Evolutionary conservation across 2,329 filamentous ascomycete species (phyloP).

Genomic region (Beauveria caledonica): DNA sequence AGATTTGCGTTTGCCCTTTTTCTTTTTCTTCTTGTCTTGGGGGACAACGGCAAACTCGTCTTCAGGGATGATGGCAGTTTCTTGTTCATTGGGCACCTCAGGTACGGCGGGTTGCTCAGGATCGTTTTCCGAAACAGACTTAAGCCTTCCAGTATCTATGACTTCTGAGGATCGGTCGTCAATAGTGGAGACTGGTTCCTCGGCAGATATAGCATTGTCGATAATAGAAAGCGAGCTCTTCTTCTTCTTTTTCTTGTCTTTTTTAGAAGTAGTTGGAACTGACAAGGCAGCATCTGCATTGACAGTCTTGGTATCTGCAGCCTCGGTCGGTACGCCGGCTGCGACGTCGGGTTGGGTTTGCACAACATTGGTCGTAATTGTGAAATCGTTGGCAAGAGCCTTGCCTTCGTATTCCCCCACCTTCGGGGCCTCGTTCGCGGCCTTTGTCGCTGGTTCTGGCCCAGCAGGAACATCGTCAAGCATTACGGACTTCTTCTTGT

Average conservation of each 20-base stretch:
- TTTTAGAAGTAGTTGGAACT: constrained; percentile 15
- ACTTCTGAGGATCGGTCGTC: neutral
- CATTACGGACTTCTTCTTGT: constrained; percentile 1
- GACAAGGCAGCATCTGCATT: constrained; percentile 9
- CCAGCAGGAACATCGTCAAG: neutral
- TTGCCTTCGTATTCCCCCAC: neutral
- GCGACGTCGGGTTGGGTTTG: neutral
- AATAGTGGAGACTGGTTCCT: neutral
- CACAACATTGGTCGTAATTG: neutral
- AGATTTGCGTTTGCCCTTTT: constrained; percentile 16
- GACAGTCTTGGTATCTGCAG: neutral
- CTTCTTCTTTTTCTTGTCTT: constrained; percentile 22
- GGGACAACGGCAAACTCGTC: constrained; percentile 2
- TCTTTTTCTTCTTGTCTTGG: constrained; percentile 14
- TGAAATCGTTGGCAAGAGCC: neutral
- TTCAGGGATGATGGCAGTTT: neutral
- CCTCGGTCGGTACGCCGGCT: neutral
- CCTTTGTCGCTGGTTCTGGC: neutral
- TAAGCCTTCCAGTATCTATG: neutral
- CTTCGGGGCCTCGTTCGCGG: neutral
- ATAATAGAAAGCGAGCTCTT: constrained; percentile 11
- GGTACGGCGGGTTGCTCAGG: neutral
- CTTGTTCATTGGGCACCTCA: neutral
- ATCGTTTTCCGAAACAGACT: neutral
- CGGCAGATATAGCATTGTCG: constrained; percentile 9